Evolutionary conservation across 805 yeast genomes (phyloP), one percentile per base, ranked within the genome.

Genomic region (Lipomyces yamadae): DNA sequence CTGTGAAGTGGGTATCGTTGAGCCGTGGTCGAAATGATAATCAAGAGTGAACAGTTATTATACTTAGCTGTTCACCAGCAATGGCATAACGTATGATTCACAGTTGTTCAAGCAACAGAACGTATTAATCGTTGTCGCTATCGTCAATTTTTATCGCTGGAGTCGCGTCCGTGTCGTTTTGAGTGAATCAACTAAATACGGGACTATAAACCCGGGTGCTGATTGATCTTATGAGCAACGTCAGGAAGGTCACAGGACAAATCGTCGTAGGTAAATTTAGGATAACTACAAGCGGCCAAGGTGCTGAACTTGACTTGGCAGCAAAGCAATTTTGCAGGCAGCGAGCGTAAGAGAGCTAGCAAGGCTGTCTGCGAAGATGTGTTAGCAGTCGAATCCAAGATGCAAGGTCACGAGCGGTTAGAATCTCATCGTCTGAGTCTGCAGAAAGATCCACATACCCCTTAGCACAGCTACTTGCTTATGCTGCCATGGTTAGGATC

Each of bases 401-500:
- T 15, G 29, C 33, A 30, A 24, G 13, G 50, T 13, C 18, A 32
- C 15, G 42, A 11, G 11, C 33, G 37, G 33, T 18, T 29, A 10
- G n/a, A n/a, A 18, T 18, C n/a, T 32, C 34, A 45, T 13, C 39
- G 24, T 39, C 53, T 45, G n/a, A 34, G 32, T 30, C 34, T n/a
- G 55, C 24, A 32, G 33, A 13, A 58, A 57, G 18, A 15, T 15
- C 18, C 24, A 15, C 48, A 42, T 56, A 63, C 69, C 66, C 66
- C 60, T 52, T 33, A 58, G 69, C 55, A 56, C 61, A 52, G 60
- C 64, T 58, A 39, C 55, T 54, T 53, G 63, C 64, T 63, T 65
- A 65, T 50, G 63, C 66, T 32, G 69, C 66, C 69, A 65, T 65
- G 61, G 63, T 54, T 52, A 52, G 55, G 42, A 56, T 56, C 37